A percentile compares a stretch with the other conserved stretches of the same genome.
Conservation (phyloP, 768 basidiomycete species). For the Cystobasidiopsis lactophilus region DNA sequence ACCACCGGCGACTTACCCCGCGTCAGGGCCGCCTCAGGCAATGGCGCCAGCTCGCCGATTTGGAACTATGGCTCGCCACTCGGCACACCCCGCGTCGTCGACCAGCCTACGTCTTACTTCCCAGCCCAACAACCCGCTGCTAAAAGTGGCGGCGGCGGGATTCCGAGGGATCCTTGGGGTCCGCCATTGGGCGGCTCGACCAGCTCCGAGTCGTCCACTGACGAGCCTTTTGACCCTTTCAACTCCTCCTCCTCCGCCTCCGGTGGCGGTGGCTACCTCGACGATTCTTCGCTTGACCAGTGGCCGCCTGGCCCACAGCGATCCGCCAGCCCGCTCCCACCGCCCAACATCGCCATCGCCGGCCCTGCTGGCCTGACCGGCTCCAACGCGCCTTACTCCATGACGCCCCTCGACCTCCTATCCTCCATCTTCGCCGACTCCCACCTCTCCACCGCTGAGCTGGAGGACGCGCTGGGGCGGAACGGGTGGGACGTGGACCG, state of each 20-base stretch:
- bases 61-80: slow-evolving; percentile 10
- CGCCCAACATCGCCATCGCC: neutral
- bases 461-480: slow-evolving; percentile 72
- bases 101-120: neutral
- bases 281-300: neutral
- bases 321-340: neutral
- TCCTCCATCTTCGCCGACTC: slow-evolving; percentile 58
- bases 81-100: slow-evolving; percentile 4
- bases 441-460: slow-evolving; percentile 63
- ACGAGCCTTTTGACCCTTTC: no score
- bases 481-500: slow-evolving; percentile 88
- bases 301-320: neutral
- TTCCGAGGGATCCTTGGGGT: slow-evolving; percentile 9
- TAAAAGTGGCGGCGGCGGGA: no score
- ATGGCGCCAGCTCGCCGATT: neutral
- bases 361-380: neutral
- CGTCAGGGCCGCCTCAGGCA: neutral
- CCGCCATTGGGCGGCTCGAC: no score
- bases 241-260: neutral
- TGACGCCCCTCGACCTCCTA: slow-evolving; percentile 95
- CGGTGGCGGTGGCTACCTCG: slow-evolving; percentile 1
- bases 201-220: no score
- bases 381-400: slow-evolving; percentile 23
- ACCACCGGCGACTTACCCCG: neutral
- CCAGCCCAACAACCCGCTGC: neutral